Evolutionary conservation across 176 grass and related monocot species (phyloP).

Genomic region (Musa acuminata): DNA sequence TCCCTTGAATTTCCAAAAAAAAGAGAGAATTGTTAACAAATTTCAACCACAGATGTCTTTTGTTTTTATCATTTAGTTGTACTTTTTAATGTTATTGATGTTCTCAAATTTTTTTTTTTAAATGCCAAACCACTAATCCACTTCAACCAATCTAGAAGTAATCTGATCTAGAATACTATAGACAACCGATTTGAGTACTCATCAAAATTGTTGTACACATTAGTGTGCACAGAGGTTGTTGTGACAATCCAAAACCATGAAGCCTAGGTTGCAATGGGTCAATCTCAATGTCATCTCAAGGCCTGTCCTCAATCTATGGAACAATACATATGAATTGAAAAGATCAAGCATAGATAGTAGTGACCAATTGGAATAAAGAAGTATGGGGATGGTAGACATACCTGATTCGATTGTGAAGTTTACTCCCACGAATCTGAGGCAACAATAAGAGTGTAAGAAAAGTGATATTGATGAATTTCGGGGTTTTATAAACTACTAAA

Average conservation of each 20-base stretch:
- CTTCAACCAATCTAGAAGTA: too few species aligned
- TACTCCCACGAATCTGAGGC: constrained; percentile 49
- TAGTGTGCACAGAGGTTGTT: neutral
- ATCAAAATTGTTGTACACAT: too few species aligned
- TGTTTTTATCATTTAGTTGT: too few species aligned
- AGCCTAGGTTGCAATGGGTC: neutral
- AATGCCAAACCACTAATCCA: too few species aligned
- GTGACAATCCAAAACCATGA: neutral
- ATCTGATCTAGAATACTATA: too few species aligned
- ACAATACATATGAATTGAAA: neutral
- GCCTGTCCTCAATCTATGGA: neutral
- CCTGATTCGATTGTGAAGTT: constrained; percentile 65
- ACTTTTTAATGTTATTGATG: too few species aligned
- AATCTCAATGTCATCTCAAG: neutral
- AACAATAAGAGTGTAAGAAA: neutral
- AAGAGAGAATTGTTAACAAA: too few species aligned
- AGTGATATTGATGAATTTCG: neutral
- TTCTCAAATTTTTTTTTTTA: too few species aligned
- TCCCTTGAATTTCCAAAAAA: too few species aligned
- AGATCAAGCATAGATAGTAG: neutral
- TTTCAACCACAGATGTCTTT: too few species aligned
- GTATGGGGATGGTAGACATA: neutral
- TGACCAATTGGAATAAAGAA: neutral
- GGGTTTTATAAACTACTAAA: neutral
- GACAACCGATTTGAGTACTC: too few species aligned